phyloP scores from a whole-genome alignment of 441 rosid species.

The Arabidopsis lyrata region DNA sequence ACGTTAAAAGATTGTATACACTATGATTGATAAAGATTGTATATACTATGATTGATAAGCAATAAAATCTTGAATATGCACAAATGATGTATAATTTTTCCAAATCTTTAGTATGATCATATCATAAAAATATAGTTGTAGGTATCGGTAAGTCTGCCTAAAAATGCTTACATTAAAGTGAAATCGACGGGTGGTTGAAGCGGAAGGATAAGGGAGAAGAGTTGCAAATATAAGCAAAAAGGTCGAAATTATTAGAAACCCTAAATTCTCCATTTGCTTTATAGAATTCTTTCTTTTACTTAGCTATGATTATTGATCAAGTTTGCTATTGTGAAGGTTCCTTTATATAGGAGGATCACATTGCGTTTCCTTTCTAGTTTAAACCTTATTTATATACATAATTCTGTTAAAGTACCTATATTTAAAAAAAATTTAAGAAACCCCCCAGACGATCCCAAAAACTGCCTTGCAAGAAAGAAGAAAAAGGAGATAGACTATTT shows the following conservation, averaged over 20 bases:
- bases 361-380: constrained; percentile 10
- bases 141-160: background rate
- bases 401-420: constrained; percentile 12
- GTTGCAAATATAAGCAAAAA: constrained; percentile 35
- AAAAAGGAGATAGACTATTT: background rate
- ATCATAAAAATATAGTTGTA: background rate
- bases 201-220: constrained; percentile 41
- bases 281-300: constrained; percentile 12
- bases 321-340: constrained; percentile 16
- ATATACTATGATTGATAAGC: background rate
- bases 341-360: constrained; percentile 41
- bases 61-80: background rate
- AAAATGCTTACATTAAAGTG: constrained; percentile 53
- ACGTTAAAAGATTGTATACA: background rate
- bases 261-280: constrained; percentile 29
- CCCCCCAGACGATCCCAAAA: background rate
- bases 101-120: background rate
- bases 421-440: background rate
- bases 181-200: constrained; percentile 51
- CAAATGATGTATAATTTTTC: background rate
- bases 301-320: constrained; percentile 21
- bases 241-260: constrained; percentile 26
- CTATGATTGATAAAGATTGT: background rate
- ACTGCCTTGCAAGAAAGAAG: constrained; percentile 5
- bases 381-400: background rate